Percentiles rank a stretch among this genome's conserved stretches.
Conservation (phyloP, 768 basidiomycete genomes). For the Suillus lakei region DNA sequence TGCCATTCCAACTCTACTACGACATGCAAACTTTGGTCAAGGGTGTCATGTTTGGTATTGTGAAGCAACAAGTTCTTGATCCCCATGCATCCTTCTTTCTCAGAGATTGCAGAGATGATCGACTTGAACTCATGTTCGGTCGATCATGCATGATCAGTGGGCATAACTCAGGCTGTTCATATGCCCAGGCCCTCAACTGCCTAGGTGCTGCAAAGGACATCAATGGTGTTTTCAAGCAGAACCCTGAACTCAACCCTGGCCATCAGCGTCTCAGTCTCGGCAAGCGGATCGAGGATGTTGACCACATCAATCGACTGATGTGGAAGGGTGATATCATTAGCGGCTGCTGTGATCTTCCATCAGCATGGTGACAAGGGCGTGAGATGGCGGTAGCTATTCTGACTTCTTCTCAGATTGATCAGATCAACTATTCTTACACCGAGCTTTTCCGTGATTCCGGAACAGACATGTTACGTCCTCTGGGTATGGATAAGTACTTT, state of each 20-base stretch:
- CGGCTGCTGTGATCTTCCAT: neutral
- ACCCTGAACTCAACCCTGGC: neutral
- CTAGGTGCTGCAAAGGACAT: neutral
- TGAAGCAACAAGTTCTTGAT: no score
- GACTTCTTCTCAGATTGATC: neutral
- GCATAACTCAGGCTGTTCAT: neutral
- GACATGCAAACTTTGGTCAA: no score
- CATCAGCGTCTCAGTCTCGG: neutral
- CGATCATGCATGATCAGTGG: neutral
- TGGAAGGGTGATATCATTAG: neutral
- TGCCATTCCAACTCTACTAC: no score
- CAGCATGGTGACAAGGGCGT: neutral
- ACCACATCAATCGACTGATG: neutral
- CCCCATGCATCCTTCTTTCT: no score
- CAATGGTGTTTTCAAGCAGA: neutral
- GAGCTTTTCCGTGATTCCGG: neutral
- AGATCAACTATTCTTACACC: neutral
- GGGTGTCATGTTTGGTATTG: no score
- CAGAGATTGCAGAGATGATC: no score
- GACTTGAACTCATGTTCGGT: no score
- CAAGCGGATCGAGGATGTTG: neutral
- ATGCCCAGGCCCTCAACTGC: neutral
- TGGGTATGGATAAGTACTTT: neutral
- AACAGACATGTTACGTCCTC: neutral
- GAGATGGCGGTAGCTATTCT: neutral